These are phyloP conservation scores for Cenchrus purpureus DNA, from an alignment of 176 grass and related monocot genomes.

Conservation along the genomic window DNA sequence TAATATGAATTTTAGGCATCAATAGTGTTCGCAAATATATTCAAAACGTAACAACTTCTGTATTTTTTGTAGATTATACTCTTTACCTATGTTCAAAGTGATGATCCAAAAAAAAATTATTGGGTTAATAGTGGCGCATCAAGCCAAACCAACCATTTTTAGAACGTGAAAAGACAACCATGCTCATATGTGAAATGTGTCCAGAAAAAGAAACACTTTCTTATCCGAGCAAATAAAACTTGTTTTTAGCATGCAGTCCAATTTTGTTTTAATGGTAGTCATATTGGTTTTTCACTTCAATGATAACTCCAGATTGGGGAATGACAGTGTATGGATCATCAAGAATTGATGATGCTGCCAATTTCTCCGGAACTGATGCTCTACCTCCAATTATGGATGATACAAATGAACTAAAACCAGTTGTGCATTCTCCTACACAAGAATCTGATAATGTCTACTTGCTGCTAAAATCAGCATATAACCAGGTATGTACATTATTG, in stretches of 20 bases:
- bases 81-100: background rate
- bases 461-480: conserved; percentile 12
- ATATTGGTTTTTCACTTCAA: background rate
- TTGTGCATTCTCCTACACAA: conserved; percentile 22
- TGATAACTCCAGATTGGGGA: conserved; percentile 26
- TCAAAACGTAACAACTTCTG: background rate
- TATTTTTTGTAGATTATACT: background rate
- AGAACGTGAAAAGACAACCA: background rate
- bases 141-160: background rate
- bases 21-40: background rate
- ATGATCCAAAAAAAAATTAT: background rate
- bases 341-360: conserved; percentile 27
- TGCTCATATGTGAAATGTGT: background rate
- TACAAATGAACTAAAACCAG: conserved; percentile 14
- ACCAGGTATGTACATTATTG: conserved; percentile 24
- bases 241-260: background rate
- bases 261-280: conserved; percentile 16
- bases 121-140: background rate
- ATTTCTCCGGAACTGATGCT: background rate
- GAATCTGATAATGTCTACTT: conserved; percentile 28
- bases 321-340: conserved; percentile 32
- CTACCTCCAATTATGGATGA: background rate
- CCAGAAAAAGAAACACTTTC: background rate
- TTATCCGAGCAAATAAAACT: background rate
- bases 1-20: background rate